Conservation (phyloP, 306 rosid genomes). For the Prunus mira region DNA sequence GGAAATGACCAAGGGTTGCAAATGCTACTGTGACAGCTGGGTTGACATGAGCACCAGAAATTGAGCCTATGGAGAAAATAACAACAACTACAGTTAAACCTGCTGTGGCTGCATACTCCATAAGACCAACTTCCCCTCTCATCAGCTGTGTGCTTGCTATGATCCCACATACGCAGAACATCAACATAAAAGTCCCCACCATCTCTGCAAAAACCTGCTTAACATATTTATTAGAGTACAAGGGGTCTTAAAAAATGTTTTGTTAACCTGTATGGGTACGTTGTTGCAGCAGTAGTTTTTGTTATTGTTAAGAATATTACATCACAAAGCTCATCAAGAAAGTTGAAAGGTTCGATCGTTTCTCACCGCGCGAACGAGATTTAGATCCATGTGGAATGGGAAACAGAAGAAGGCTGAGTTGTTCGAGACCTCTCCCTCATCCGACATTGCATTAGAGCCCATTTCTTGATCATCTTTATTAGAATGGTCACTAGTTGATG, state of each 20-base stretch:
- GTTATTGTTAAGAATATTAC: neutral
- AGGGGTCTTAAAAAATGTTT: neutral
- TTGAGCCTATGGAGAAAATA: conserved; percentile 60
- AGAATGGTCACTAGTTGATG: conserved; percentile 40
- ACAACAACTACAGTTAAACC: conserved; percentile 77
- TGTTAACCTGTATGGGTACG: no score
- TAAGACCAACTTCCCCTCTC: conserved; percentile 54
- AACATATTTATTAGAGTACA: neutral
- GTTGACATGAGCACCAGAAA: conserved; percentile 88
- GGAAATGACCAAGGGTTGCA: conserved; percentile 72
- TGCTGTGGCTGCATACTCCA: conserved; percentile 79
- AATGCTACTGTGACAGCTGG: conserved; percentile 84
- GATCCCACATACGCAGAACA: conserved; percentile 72
- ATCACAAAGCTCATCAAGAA: neutral
- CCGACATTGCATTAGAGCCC: conserved; percentile 31
- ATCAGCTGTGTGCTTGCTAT: conserved; percentile 50
- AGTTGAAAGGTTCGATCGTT: neutral
- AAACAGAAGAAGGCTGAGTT: conserved; percentile 22
- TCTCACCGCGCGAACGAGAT: conserved; percentile 55
- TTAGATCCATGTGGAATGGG: conserved; percentile 27
- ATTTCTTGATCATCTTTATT: conserved; percentile 55
- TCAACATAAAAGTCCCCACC: conserved; percentile 73
- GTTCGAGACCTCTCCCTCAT: conserved; percentile 21
- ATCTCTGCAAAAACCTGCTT: conserved; percentile 76
- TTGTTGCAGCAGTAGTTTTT: neutral